phyloP scores from a whole-genome alignment of 768 basidiomycete species.

The Pisolithus marmoratus region DNA sequence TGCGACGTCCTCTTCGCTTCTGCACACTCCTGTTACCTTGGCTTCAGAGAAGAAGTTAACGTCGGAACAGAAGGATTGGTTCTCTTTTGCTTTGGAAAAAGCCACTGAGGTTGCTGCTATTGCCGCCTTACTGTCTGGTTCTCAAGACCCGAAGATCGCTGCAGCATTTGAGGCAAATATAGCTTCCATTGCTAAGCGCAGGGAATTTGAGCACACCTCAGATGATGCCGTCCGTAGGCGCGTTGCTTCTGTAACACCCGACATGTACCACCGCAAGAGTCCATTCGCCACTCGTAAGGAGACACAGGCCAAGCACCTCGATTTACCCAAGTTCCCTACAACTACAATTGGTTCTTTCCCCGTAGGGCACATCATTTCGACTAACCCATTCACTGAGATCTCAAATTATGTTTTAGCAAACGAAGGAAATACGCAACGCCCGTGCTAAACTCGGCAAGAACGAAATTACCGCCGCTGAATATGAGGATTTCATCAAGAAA shows the following conservation, averaged over 20 bases:
- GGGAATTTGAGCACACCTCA: conserved; percentile 88
- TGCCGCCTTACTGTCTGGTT: conserved; percentile 79
- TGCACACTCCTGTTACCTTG: conserved; percentile 97
- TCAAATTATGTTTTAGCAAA: conserved; percentile 57
- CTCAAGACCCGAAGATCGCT: conserved; percentile 67
- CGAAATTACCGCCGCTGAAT: conserved; percentile 79
- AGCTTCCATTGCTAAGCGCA: conserved; percentile 86
- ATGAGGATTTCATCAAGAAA: conserved; percentile 97
- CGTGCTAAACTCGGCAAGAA: conserved; percentile 93
- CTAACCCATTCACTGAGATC: not conserved
- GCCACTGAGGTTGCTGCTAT: conserved; percentile 83
- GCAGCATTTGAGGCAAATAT: conserved; percentile 85
- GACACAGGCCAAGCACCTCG: conserved; percentile 81
- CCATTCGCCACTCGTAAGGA: conserved; percentile 84
- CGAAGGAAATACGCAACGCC: conserved; percentile 96
- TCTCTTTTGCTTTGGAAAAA: conserved; percentile 98
- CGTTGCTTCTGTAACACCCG: conserved; percentile 84
- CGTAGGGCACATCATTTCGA: conserved; percentile 33
- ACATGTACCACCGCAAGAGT: conserved; percentile 82
- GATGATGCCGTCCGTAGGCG: conserved; percentile 95
- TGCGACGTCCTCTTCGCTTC: conserved; percentile 94
- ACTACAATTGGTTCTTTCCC: conserved; percentile 99
- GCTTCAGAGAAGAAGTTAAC: conserved; percentile 89
- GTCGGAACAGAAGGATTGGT: conserved; percentile 90
- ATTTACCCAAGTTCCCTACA: conserved; percentile 95